A percentile compares a stretch with the other conserved stretches of the same genome.
Conservation (phyloP, 2,329 filamentous ascomycete genomes). For the Neurospora sp. region DNA sequence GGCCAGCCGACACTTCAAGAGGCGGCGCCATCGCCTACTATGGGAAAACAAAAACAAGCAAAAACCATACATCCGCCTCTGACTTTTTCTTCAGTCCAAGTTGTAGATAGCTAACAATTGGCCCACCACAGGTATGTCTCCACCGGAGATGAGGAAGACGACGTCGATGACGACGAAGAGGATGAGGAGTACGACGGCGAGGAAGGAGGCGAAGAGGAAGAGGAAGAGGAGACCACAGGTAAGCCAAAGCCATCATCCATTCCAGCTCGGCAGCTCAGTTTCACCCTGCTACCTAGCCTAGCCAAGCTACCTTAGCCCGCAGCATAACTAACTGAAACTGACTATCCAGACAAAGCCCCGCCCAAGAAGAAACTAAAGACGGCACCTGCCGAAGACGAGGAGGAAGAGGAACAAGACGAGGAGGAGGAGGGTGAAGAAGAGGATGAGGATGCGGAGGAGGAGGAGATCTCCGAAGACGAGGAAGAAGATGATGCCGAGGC, state of each 20-base stretch:
- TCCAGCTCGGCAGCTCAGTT: not conserved
- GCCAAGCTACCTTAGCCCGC: too few species aligned
- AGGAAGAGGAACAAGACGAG: slow-evolving; percentile 15
- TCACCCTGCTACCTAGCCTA: too few species aligned
- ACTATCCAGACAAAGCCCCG: slow-evolving; percentile 27
- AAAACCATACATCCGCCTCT: too few species aligned
- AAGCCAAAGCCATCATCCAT: slow-evolving; percentile 13
- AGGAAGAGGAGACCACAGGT: slow-evolving; percentile 31
- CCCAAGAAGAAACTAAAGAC: slow-evolving; percentile 46
- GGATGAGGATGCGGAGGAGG: slow-evolving; percentile 16
- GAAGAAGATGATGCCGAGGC: slow-evolving; percentile 13
- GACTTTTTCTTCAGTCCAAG: too few species aligned
- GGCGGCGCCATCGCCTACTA: not conserved
- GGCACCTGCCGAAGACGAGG: slow-evolving; percentile 20
- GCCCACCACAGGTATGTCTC: slow-evolving; percentile 15
- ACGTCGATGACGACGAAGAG: slow-evolving; percentile 19
- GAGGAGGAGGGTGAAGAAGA: slow-evolving; percentile 17
- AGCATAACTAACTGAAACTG: slow-evolving; percentile 6
- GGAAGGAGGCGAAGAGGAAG: slow-evolving; percentile 18
- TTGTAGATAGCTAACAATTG: not conserved
- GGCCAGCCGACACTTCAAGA: not conserved
- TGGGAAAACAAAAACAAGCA: not conserved
- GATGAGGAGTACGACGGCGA: slow-evolving; percentile 24
- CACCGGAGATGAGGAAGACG: slow-evolving; percentile 21
- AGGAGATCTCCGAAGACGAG: slow-evolving; percentile 15